Percentiles rank a stretch among this genome's conserved stretches.
Evolutionary conservation across 2,329 filamentous ascomycete species (phyloP).

Genomic region (Epichloe gansuensis): DNA sequence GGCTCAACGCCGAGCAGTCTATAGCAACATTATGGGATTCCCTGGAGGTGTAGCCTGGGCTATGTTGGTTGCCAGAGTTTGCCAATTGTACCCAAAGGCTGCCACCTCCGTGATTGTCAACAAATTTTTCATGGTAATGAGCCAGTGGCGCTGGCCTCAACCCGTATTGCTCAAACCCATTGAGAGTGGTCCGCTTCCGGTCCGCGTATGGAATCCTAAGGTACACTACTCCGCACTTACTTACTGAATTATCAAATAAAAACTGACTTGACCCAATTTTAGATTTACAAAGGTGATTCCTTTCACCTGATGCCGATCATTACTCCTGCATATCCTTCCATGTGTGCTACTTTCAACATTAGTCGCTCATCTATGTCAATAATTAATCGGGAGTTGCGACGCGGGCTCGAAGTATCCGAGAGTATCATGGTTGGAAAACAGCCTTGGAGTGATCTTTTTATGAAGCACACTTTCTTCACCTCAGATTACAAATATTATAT

Average conservation of each 20-base stretch:
- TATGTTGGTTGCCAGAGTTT: constrained; percentile 91
- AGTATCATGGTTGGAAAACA: constrained; percentile 66
- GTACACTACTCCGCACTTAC: constrained; percentile 30
- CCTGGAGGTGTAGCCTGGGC: constrained; percentile 97
- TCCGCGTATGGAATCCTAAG: constrained; percentile 90
- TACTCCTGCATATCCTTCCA: constrained; percentile 91
- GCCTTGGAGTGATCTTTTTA: constrained; percentile 79
- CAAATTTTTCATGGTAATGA: constrained; percentile 91
- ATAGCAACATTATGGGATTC: constrained; percentile 92
- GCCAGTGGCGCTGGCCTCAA: constrained; percentile 84
- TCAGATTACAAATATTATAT: constrained; percentile 92
- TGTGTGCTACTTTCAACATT: constrained; percentile 95
- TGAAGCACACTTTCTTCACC: constrained; percentile 88
- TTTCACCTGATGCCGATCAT: constrained; percentile 97
- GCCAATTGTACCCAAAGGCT: constrained; percentile 90
- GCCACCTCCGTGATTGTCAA: constrained; percentile 77
- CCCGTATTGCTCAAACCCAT: constrained; percentile 86
- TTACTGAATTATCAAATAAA: background rate
- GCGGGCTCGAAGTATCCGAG: constrained; percentile 65
- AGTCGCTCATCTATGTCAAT: constrained; percentile 74
- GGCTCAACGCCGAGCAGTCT: constrained; percentile 85
- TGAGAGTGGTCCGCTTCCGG: constrained; percentile 67
- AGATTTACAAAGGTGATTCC: constrained; percentile 68
- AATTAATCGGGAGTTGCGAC: constrained; percentile 70
- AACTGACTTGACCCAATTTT: constrained; percentile 8